phyloP scores from a whole-genome alignment of 352 stramenopile genomes.

The Globisporangium rhizosaccharum region DNA sequence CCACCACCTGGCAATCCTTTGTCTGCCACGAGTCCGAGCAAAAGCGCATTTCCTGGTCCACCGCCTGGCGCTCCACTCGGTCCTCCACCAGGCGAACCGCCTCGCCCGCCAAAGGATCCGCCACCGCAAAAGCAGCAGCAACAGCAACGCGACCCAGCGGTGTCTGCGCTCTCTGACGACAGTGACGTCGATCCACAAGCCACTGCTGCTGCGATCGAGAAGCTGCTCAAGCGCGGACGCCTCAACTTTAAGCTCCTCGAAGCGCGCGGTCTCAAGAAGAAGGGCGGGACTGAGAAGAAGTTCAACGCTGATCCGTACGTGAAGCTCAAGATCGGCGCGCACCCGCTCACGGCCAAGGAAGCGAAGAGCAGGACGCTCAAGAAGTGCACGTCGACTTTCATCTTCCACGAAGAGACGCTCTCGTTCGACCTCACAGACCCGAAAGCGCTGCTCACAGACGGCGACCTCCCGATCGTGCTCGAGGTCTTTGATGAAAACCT shows the following conservation, averaged over 20 bases:
- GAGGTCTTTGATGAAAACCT: slow-evolving; percentile 88
- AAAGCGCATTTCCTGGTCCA: slow-evolving; percentile 18
- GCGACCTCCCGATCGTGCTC: slow-evolving; percentile 67
- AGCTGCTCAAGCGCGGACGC: slow-evolving; percentile 56
- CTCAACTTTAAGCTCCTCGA: slow-evolving; percentile 74
- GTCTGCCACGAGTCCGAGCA: slow-evolving; percentile 5
- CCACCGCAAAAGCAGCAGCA: slow-evolving; percentile 14
- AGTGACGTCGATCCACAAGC: not conserved
- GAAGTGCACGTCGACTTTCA: slow-evolving; percentile 64
- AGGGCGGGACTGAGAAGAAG: slow-evolving; percentile 53
- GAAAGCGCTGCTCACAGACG: slow-evolving; percentile 52
- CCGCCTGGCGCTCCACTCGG: slow-evolving; percentile 41
- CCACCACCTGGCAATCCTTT: slow-evolving; percentile 18
- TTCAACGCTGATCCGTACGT: slow-evolving; percentile 81
- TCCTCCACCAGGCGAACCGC: slow-evolving; percentile 40
- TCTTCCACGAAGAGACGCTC: slow-evolving; percentile 86
- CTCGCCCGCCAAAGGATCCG: slow-evolving; percentile 42
- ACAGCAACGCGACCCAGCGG: not conserved
- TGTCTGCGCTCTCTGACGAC: not conserved
- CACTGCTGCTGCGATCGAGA: slow-evolving; percentile 22
- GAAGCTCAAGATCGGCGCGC: slow-evolving; percentile 68
- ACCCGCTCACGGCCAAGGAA: slow-evolving; percentile 62
- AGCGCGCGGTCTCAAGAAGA: slow-evolving; percentile 51
- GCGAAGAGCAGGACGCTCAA: slow-evolving; percentile 82
- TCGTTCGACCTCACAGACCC: slow-evolving; percentile 82